Conservation (phyloP, 768 basidiomycete genomes). For the Mrakia hoshinonis region DNA sequence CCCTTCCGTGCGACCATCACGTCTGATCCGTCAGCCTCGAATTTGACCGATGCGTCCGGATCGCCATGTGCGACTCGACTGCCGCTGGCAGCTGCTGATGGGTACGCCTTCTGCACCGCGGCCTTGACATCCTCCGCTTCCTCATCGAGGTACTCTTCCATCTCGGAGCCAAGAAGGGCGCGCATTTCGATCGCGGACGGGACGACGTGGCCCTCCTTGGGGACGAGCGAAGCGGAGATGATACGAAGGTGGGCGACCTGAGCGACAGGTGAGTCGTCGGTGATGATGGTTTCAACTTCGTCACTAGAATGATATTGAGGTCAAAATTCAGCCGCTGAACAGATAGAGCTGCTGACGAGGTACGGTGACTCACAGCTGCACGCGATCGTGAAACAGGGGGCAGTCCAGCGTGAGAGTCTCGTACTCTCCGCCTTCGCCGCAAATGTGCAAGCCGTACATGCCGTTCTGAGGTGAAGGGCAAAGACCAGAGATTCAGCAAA, state of each 20-base stretch:
- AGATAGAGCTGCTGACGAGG: neutral
- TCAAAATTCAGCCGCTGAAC: neutral
- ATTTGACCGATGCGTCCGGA: neutral
- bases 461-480: slow-evolving; percentile 50
- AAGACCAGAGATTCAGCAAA: neutral
- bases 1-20: neutral
- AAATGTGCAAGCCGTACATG: slow-evolving; percentile 81
- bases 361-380: slow-evolving; percentile 53
- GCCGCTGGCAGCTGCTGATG: neutral
- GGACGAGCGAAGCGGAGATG: slow-evolving; percentile 55
- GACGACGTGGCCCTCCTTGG: slow-evolving; percentile 45
- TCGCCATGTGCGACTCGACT: neutral
- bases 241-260: slow-evolving; percentile 86
- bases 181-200: slow-evolving; percentile 33
- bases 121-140: neutral
- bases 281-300: slow-evolving; percentile 60
- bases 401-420: slow-evolving; percentile 86
- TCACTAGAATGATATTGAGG: slow-evolving; percentile 38
- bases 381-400: slow-evolving; percentile 71
- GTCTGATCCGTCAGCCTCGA: neutral
- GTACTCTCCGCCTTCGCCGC: slow-evolving; percentile 97
- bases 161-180: slow-evolving; percentile 34
- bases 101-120: neutral
- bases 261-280: slow-evolving; percentile 55
- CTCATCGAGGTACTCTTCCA: slow-evolving; percentile 20